Evolutionary conservation across 73 alveolate genomes (phyloP).

Genomic region (Tetrahymena borealis): DNA sequence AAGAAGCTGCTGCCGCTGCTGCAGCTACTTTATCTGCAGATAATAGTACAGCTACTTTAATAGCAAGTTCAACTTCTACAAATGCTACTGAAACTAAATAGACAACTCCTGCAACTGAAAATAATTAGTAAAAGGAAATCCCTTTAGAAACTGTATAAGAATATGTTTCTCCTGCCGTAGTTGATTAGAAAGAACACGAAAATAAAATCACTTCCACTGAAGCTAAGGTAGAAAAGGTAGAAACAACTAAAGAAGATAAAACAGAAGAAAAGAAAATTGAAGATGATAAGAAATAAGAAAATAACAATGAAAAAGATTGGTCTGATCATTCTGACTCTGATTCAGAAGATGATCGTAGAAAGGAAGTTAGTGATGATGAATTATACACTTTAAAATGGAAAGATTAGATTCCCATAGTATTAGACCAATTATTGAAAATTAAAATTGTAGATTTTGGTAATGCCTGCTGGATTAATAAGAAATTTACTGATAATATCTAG

Average conservation of each 20-base stretch:
- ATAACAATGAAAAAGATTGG: background rate
- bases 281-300: conserved; percentile 1
- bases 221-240: background rate
- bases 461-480: conserved; percentile 61
- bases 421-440: conserved; percentile 30
- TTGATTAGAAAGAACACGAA: background rate
- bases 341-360: background rate
- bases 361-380: conserved; percentile 22
- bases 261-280: conserved; percentile 5
- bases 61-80: background rate
- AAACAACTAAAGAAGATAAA: background rate
- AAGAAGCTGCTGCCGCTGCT: background rate
- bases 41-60: too few species aligned
- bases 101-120: too few species aligned
- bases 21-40: background rate
- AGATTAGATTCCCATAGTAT: conserved; percentile 13
- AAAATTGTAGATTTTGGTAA: conserved; percentile 69
- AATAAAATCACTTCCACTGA: background rate
- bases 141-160: background rate
- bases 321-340: background rate
- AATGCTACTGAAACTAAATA: background rate
- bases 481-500: conserved; percentile 55
- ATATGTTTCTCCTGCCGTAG: background rate
- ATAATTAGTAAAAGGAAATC: background rate
- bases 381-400: conserved; percentile 42